Evolutionary conservation across 2,329 filamentous ascomycete genomes (phyloP).

Genomic region (Elsinoe australis): DNA sequence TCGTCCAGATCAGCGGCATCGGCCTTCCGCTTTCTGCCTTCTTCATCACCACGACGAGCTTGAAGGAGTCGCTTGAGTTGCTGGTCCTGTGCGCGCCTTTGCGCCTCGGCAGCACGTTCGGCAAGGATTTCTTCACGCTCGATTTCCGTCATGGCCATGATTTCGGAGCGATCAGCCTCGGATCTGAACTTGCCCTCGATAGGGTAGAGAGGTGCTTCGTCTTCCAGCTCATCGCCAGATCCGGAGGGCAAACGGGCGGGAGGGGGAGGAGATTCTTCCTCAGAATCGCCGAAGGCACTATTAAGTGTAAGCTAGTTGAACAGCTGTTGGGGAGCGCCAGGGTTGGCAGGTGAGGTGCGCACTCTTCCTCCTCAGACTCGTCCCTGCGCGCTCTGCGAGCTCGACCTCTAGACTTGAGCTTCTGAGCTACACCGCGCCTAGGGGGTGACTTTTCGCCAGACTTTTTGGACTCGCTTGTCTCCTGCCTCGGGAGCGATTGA

Average conservation of each 20-base stretch:
- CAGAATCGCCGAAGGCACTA: conserved; percentile 62
- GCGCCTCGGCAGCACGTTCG: conserved; percentile 74
- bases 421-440: conserved; percentile 39
- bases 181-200: conserved; percentile 74
- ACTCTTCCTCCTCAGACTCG: conserved; percentile 67
- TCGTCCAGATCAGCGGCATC: conserved; percentile 73
- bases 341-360: conserved; percentile 58
- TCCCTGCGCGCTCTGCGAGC: conserved; percentile 34
- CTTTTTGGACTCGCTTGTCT: conserved; percentile 33
- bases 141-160: conserved; percentile 81
- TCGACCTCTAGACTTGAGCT: conserved; percentile 39
- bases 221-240: conserved; percentile 38
- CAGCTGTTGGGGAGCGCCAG: conserved; percentile 19
- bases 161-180: conserved; percentile 49
- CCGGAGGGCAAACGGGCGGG: conserved; percentile 28
- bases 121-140: conserved; percentile 85
- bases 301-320: conserved; percentile 11
- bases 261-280: conserved; percentile 50
- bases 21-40: conserved; percentile 60
- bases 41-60: conserved; percentile 56
- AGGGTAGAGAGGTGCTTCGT: conserved; percentile 64
- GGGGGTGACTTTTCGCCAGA: conserved; percentile 29
- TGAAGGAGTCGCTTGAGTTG: conserved; percentile 71
- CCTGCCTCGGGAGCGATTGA: conserved; percentile 46
- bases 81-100: conserved; percentile 72